phyloP scores from a whole-genome alignment of 1,139 yeast genomes.

The Geotrichum cucujoidarum region DNA sequence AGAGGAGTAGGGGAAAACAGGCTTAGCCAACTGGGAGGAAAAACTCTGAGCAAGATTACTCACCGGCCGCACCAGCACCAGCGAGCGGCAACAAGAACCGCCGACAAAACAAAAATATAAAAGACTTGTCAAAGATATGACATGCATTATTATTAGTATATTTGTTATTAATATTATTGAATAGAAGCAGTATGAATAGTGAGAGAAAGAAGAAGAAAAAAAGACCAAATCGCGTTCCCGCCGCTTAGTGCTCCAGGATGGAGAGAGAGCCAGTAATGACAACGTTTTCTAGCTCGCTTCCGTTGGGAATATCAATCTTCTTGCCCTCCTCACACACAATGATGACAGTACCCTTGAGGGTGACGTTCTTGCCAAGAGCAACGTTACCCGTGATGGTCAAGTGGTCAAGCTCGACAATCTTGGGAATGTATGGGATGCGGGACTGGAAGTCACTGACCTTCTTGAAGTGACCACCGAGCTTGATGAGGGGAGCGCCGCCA shows the following conservation, averaged over 20 bases:
- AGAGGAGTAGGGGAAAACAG: too few species aligned
- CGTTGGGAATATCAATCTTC: constrained; percentile 95
- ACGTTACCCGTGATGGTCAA: constrained; percentile 97
- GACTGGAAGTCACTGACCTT: constrained; percentile 88
- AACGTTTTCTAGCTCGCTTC: constrained; percentile 87
- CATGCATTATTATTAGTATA: too few species aligned
- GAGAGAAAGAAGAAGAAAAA: too few species aligned
- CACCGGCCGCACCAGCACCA: too few species aligned
- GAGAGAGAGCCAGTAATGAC: constrained; percentile 96
- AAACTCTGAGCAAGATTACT: too few species aligned
- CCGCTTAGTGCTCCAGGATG: constrained; percentile 67
- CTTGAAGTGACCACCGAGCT: constrained; percentile 93
- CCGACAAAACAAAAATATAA: too few species aligned
- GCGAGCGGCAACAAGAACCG: too few species aligned
- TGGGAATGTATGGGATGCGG: constrained; percentile 93
- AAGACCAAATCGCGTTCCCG: too few species aligned
- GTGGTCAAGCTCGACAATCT: constrained; percentile 92
- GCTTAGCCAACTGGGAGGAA: too few species aligned
- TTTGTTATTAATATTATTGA: too few species aligned
- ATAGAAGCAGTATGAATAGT: too few species aligned
- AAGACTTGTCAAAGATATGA: too few species aligned
- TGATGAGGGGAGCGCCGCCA: constrained; percentile 87
- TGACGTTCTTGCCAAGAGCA: constrained; percentile 80
- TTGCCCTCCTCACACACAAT: constrained; percentile 97
- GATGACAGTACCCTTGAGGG: constrained; percentile 93